A percentile compares a stretch with the other conserved stretches of the same genome.
These are phyloP conservation scores for Purpureocillium lavendulum DNA, from an alignment of 2,329 filamentous ascomycete species.

Conservation along the genomic window DNA sequence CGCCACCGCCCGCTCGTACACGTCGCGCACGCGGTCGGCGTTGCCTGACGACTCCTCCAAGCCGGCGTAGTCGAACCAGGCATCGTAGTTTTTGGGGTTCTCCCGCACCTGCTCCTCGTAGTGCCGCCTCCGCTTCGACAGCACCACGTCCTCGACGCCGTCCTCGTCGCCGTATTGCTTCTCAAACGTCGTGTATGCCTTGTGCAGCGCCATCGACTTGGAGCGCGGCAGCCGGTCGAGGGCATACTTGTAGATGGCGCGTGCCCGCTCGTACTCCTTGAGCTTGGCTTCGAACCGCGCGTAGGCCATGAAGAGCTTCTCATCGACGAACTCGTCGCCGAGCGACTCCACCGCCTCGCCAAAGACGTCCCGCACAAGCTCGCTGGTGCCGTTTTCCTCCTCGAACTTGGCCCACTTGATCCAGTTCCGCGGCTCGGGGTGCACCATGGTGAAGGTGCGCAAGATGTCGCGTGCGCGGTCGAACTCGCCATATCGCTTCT, in stretches of 20 bases:
- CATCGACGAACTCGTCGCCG: constrained; percentile 92
- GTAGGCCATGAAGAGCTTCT: constrained; percentile 91
- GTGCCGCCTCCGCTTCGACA: constrained; percentile 86
- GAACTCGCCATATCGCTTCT: constrained; percentile 90
- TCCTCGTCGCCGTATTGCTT: constrained; percentile 94
- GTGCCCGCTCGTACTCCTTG: constrained; percentile 87
- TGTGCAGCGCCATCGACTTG: constrained; percentile 76
- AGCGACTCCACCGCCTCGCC: constrained; percentile 80
- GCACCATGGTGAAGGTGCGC: constrained; percentile 80
- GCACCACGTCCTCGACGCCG: constrained; percentile 88
- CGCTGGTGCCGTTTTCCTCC: constrained; percentile 88
- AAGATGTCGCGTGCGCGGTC: constrained; percentile 87
- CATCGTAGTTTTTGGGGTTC: constrained; percentile 93
- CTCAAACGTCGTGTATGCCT: constrained; percentile 93
- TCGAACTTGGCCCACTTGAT: constrained; percentile 98
- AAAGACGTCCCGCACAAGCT: constrained; percentile 86
- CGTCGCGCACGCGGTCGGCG: constrained; percentile 74
- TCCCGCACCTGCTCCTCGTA: constrained; percentile 94
- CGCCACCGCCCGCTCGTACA: constrained; percentile 92
- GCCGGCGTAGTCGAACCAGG: constrained; percentile 91
- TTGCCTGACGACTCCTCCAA: constrained; percentile 83
- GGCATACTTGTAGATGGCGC: constrained; percentile 95
- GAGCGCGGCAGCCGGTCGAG: constrained; percentile 85
- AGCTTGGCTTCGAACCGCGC: constrained; percentile 91
- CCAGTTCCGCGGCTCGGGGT: constrained; percentile 93